Base-by-base conservation (phyloP, 2,329 filamentous ascomycete genomes). In the Colletotrichum lindemuthianum region DNA sequence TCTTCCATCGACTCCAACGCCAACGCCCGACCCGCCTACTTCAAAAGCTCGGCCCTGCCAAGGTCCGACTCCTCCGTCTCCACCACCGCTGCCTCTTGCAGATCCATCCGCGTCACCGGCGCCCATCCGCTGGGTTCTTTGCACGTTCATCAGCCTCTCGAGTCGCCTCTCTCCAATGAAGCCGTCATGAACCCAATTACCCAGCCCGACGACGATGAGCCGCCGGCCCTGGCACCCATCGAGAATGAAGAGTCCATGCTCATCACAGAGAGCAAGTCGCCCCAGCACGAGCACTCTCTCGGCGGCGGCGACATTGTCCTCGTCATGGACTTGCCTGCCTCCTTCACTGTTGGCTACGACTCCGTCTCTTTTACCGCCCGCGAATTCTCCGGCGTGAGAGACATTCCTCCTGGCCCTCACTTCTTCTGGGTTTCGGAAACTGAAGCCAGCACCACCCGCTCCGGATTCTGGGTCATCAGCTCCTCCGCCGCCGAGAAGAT, bases 341-440 rank as follows among this genome's bases (percentile, higher is more conserved):
- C 78, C 41, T 84, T 84, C 60, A 83, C 80, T 2, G 74, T 89
- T 15, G 85, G 85, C 48, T 85, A 83, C 68, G 86, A 88, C 69
- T 76, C 80, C 2, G 72, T 82, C 49, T 81, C 82, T 2, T 80
- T 86, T 66, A 82, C 78, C 13, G 78, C 79, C 6, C 76, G 74
- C 44, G 73, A 79, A 24, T 85, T 88, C 68, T 75, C 76, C 8
- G 87, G 87, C 16, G 78, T 90, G 61, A 81, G 81, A 24, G 79
- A 86, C 59, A 77, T 90, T 33, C 85, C 86, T 0, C 71, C 77
- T 0, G 88, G 88, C 0, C 72, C 82, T 12, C 88, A 90, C 71
- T 84, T 90, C 63, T 77, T 89, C 61, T 90, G 86, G 86, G 81
- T 84, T 34, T 79, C 86, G 2, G 79, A 84, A 24, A 78, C 81